These are phyloP conservation scores for Amylostereum areolatum DNA, from an alignment of 1,284 basidiomycete genomes.

Conservation along the genomic window DNA sequence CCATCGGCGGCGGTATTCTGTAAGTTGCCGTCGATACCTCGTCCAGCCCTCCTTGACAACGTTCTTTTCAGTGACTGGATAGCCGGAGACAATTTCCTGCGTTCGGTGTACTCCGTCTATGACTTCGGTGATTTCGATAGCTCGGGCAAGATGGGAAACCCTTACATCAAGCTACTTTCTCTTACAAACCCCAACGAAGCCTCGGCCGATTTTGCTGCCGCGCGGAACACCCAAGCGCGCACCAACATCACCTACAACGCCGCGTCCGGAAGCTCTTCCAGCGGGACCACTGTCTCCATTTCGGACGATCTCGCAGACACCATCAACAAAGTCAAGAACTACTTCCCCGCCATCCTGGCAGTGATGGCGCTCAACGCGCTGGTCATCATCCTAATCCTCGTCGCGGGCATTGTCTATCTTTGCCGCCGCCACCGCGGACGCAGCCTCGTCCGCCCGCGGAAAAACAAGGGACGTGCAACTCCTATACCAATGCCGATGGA, in stretches of 20 bases:
- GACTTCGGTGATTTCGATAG: constrained; percentile 78
- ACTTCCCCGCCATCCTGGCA: constrained; percentile 64
- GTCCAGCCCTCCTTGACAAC: background rate
- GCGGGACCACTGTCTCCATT: constrained; percentile 39
- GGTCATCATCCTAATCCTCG: constrained; percentile 49
- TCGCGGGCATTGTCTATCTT: constrained; percentile 45
- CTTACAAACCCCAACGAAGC: constrained; percentile 63
- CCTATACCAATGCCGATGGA: constrained; percentile 47
- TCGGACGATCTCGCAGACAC: constrained; percentile 51
- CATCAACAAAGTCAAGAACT: constrained; percentile 52
- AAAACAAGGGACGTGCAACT: constrained; percentile 34
- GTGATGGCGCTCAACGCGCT: constrained; percentile 70
- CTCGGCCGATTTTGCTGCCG: constrained; percentile 59
- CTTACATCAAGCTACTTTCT: constrained; percentile 68
- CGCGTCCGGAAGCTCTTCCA: constrained; percentile 23
- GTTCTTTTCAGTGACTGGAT: constrained; percentile 59
- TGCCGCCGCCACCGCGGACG: constrained; percentile 36
- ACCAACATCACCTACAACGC: constrained; percentile 65
- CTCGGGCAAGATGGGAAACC: constrained; percentile 57
- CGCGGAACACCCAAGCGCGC: constrained; percentile 55
- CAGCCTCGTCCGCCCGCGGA: constrained; percentile 29
- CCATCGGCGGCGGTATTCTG: constrained; percentile 52
- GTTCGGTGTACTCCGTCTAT: constrained; percentile 80
- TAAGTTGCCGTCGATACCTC: constrained; percentile 28
- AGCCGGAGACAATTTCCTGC: constrained; percentile 76